phyloP scores from a whole-genome alignment of 176 grass and related monocot genomes.

The Triticum monococcum region DNA sequence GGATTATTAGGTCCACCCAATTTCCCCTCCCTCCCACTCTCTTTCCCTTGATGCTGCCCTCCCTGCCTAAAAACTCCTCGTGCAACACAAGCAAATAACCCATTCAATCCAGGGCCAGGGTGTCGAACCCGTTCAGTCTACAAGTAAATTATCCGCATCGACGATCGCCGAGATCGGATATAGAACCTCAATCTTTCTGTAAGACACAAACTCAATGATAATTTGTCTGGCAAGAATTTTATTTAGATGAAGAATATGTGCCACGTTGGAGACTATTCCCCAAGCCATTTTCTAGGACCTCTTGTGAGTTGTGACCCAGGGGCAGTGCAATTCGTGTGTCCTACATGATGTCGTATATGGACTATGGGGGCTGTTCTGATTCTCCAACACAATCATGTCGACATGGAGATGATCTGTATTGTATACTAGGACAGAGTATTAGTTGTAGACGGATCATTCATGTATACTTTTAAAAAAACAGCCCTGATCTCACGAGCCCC shows the following conservation, averaged over 20 bases:
- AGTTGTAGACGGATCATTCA: conserved; percentile 31
- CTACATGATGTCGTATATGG: neutral
- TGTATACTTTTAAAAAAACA: neutral
- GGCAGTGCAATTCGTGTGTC: neutral
- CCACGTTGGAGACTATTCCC: no score
- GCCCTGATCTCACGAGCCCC: conserved; percentile 34
- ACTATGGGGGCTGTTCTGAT: neutral
- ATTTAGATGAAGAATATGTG: no score
- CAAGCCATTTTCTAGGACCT: neutral
- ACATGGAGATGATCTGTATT: conserved; percentile 4
- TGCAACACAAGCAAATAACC: neutral
- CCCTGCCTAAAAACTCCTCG: neutral
- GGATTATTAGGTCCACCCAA: conserved; percentile 31
- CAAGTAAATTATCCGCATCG: neutral
- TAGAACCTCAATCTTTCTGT: neutral
- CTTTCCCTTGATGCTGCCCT: conserved; percentile 17
- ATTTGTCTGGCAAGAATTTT: no score
- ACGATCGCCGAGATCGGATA: no score
- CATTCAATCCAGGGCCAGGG: neutral
- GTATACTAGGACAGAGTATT: conserved; percentile 10
- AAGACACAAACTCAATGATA: no score
- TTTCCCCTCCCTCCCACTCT: neutral
- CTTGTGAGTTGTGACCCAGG: neutral
- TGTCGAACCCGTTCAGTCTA: neutral
- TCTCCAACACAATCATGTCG: neutral